A percentile compares a stretch with the other conserved stretches of the same genome.
phyloP scores from a whole-genome alignment of 352 stramenopile species.

The Peronospora destructor region DNA sequence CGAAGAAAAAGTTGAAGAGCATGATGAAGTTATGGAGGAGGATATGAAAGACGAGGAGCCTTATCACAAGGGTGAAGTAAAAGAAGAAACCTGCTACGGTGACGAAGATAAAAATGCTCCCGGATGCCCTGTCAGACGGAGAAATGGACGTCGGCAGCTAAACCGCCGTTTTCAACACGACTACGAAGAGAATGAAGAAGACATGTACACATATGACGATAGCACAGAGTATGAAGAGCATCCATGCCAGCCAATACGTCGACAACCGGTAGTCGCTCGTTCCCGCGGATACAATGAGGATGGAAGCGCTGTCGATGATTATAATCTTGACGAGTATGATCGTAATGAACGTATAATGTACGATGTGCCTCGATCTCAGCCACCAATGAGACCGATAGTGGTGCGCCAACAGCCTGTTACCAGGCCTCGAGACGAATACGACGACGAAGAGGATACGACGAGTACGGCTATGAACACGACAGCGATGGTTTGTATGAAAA shows the following conservation, averaged over 20 bases:
- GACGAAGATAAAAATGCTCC: slow-evolving; percentile 8
- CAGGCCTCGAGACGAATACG: slow-evolving; percentile 8
- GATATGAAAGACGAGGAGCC: slow-evolving; percentile 15
- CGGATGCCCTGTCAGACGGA: slow-evolving; percentile 7
- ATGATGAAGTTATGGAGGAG: slow-evolving; percentile 10
- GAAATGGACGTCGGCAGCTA: slow-evolving; percentile 12
- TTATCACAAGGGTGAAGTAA: slow-evolving; percentile 9
- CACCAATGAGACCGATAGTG: slow-evolving; percentile 6
- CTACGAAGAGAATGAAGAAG: slow-evolving; percentile 14
- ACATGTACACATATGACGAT: slow-evolving; percentile 15
- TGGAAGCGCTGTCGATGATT: slow-evolving; percentile 9
- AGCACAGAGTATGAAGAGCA: slow-evolving; percentile 6
- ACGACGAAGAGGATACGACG: slow-evolving; percentile 13
- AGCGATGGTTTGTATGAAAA: slow-evolving; percentile 12
- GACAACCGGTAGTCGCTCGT: slow-evolving; percentile 7
- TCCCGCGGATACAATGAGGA: slow-evolving; percentile 17
- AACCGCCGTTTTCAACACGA: slow-evolving; percentile 7
- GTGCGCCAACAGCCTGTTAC: slow-evolving; percentile 12
- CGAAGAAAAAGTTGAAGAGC: slow-evolving; percentile 14
- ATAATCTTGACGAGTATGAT: slow-evolving; percentile 10
- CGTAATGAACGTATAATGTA: slow-evolving; percentile 8
- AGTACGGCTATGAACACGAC: slow-evolving; percentile 10
- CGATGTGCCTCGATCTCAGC: slow-evolving; percentile 5
- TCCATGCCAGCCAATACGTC: slow-evolving; percentile 7
- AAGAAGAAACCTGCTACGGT: slow-evolving; percentile 17